A percentile compares a stretch with the other conserved stretches of the same genome.
Conservation (phyloP, 2,329 filamentous ascomycete genomes). For the Botrytis sinoallii region DNA sequence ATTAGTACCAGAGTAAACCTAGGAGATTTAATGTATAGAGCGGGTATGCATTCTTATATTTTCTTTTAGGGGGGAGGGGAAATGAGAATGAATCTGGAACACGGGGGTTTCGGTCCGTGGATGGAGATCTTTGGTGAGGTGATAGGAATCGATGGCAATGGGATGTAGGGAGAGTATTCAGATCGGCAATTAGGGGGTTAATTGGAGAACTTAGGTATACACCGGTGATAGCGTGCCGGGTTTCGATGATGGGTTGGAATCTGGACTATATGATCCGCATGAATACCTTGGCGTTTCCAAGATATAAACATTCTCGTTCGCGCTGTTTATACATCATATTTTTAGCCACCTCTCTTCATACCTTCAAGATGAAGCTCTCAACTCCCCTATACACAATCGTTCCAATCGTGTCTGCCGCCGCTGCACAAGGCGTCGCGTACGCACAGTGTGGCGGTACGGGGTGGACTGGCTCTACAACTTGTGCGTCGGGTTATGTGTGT, state of each 20-base stretch:
- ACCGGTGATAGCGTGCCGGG: not conserved
- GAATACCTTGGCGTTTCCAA: not conserved
- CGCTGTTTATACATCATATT: not conserved
- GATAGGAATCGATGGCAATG: not conserved
- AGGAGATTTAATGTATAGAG: not conserved
- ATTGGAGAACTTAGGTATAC: not conserved
- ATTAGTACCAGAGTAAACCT: not conserved
- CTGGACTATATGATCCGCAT: not conserved
- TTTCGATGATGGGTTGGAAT: not conserved
- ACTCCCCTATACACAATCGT: not conserved
- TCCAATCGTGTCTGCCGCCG: not conserved
- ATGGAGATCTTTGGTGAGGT: not conserved
- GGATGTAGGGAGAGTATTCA: not conserved
- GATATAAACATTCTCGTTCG: not conserved
- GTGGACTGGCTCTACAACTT: conserved; percentile 35
- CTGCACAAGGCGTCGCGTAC: conserved; percentile 19
- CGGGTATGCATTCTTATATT: not conserved
- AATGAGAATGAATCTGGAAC: not conserved
- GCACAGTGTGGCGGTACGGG: conserved; percentile 33
- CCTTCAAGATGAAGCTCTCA: conserved; percentile 14
- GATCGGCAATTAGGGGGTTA: not conserved
- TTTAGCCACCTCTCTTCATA: not conserved
- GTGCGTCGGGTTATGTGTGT: conserved; percentile 37
- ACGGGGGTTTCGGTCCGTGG: not conserved
- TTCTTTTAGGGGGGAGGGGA: not conserved